Evolutionary conservation across 768 basidiomycete species (phyloP).

Genomic region (Kwoniella sp.): DNA sequence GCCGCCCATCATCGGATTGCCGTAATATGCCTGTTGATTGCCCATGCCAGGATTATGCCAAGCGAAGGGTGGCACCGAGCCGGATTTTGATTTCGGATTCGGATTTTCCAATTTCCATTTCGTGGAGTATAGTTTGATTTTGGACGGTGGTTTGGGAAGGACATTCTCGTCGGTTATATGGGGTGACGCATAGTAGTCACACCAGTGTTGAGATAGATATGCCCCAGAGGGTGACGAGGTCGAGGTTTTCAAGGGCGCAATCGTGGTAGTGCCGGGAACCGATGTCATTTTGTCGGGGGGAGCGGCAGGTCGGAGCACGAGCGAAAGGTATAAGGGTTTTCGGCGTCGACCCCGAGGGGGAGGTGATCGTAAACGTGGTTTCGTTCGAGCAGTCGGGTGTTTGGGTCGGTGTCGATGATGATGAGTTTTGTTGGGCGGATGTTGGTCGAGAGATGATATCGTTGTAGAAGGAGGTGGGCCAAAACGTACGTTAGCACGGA

Average conservation of each 20-base stretch:
- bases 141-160: conserved; percentile 33
- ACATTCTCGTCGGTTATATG: conserved; percentile 5
- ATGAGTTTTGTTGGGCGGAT: background rate
- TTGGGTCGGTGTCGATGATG: background rate
- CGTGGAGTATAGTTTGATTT: conserved; percentile 29
- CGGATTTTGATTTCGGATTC: conserved; percentile 31
- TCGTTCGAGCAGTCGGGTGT: conserved; percentile 1
- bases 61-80: background rate
- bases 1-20: conserved; percentile 28
- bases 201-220: conserved; percentile 22
- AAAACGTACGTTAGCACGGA: conserved; percentile 25
- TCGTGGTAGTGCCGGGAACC: background rate
- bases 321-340: conserved; percentile 7
- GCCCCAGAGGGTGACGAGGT: background rate
- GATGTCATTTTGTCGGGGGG: background rate
- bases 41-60: background rate
- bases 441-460: conserved; percentile 5
- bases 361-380: conserved; percentile 8
- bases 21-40: conserved; percentile 37
- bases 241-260: background rate
- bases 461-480: background rate
- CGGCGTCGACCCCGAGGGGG: conserved; percentile 7
- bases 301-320: background rate
- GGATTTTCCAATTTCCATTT: conserved; percentile 47
- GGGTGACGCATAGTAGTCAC: conserved; percentile 31